Percentiles rank a stretch among this genome's conserved stretches.
phyloP scores from a whole-genome alignment of 345 rosid species.

The Eutrema heterophyllum region DNA sequence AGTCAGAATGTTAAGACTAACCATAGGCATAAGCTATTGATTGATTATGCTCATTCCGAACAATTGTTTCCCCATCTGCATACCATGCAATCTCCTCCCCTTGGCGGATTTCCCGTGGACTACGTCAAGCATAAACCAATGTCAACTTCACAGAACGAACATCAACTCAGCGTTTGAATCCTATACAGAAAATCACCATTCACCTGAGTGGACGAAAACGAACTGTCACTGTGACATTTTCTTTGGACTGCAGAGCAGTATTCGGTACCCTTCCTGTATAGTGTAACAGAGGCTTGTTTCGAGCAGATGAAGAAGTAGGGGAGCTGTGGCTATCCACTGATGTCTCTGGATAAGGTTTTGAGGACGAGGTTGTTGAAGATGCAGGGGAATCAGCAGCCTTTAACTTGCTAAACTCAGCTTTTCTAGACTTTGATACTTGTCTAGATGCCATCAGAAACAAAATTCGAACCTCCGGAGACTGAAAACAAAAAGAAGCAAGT shows the following conservation, averaged over 20 bases:
- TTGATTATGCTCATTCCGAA: conserved; percentile 73
- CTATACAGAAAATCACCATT: conserved; percentile 15
- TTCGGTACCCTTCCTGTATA: conserved; percentile 14
- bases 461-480: conserved; percentile 21
- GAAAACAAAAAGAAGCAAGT: conserved; percentile 1
- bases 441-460: conserved; percentile 60
- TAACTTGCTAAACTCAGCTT: conserved; percentile 32
- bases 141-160: conserved; percentile 14
- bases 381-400: conserved; percentile 59
- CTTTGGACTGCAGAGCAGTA: conserved; percentile 56
- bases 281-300: conserved; percentile 50
- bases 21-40: conserved; percentile 92
- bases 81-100: conserved; percentile 99
- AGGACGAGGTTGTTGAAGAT: conserved; percentile 78
- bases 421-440: conserved; percentile 52
- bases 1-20: conserved; percentile 30
- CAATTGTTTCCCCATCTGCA: conserved; percentile 93
- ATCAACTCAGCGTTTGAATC: neutral
- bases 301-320: conserved; percentile 78
- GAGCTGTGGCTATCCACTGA: conserved; percentile 77
- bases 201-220: conserved; percentile 96
- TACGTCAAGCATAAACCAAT: conserved; percentile 29
- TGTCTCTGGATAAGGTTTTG: conserved; percentile 55
- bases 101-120: conserved; percentile 86
- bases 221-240: conserved; percentile 86